A percentile compares a stretch with the other conserved stretches of the same genome.
Conservation (phyloP, 768 basidiomycete species). For the Cystobasidium onofrii region DNA sequence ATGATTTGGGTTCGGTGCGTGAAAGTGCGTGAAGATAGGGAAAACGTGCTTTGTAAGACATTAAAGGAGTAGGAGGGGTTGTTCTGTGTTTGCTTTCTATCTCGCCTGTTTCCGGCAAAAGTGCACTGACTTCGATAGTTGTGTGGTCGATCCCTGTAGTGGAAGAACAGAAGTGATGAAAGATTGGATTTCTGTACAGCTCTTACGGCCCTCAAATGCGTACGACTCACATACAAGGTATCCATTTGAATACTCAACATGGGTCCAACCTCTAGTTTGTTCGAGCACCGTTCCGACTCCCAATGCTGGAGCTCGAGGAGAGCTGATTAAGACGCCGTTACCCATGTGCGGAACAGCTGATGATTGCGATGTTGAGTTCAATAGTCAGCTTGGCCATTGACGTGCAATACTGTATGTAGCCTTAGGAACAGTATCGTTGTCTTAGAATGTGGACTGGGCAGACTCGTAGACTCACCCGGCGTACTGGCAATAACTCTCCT, state of each 20-base stretch:
- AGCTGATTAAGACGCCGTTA: not conserved
- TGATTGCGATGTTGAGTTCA: not conserved
- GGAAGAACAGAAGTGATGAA: not conserved
- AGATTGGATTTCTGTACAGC: no score
- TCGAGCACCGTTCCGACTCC: not conserved
- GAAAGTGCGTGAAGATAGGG: not conserved
- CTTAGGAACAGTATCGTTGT: no score
- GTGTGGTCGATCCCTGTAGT: not conserved
- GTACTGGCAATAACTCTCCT: not conserved
- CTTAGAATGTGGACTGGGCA: not conserved
- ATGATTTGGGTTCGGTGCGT: not conserved
- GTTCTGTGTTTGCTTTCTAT: not conserved
- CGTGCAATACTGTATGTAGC: no score
- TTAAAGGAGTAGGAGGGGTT: not conserved
- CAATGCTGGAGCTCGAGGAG: not conserved
- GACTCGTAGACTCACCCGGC: not conserved
- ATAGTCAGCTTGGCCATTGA: no score
- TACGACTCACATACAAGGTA: slow-evolving; percentile 11
- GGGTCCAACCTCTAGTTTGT: not conserved
- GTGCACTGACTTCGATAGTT: not conserved
- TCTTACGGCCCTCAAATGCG: no score
- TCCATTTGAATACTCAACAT: slow-evolving; percentile 24
- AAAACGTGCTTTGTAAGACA: slow-evolving; percentile 12
- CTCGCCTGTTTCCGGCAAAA: not conserved
- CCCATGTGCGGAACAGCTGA: not conserved